phyloP scores from a whole-genome alignment of 345 rosid species.

The Moringa oleifera region DNA sequence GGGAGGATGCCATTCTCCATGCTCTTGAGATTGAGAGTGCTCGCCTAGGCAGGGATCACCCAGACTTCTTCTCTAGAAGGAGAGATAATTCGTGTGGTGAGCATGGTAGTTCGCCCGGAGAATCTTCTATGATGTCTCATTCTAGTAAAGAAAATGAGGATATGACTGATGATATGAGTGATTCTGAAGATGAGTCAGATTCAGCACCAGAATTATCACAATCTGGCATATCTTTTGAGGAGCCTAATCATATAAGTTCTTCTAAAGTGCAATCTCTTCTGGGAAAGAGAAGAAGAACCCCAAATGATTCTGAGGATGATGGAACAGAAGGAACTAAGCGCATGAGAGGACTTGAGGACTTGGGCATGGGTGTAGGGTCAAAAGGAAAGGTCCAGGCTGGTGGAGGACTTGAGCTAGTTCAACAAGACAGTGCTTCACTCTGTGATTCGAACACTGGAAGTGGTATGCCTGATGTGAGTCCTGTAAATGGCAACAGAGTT shows the following conservation, averaged over 20 bases:
- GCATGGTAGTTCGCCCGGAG: conserved; percentile 35
- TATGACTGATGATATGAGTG: conserved; percentile 29
- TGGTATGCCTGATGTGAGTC: conserved; percentile 45
- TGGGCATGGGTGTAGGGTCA: conserved; percentile 59
- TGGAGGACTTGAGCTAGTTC: conserved; percentile 24
- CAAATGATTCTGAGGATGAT: conserved; percentile 97
- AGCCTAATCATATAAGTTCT: conserved; percentile 38
- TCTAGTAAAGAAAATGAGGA: conserved; percentile 49
- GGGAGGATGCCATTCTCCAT: conserved; percentile 90
- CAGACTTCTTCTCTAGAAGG: conserved; percentile 31
- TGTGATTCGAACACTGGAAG: conserved; percentile 36
- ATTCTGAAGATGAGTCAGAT: conserved; percentile 34
- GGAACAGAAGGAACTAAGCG: conserved; percentile 90
- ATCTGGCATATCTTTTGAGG: conserved; percentile 66
- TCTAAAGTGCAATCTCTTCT: conserved; percentile 42
- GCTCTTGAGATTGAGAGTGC: conserved; percentile 90
- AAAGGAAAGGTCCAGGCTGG: conserved; percentile 35
- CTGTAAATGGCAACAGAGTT: conserved; percentile 42
- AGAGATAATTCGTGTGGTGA: conserved; percentile 27
- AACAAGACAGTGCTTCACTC: conserved; percentile 32
- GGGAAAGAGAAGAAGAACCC: conserved; percentile 77
- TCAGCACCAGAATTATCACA: conserved; percentile 64
- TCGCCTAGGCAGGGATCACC: conserved; percentile 50
- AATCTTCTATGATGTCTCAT: conserved; percentile 42
- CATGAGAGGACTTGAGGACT: conserved; percentile 97